Conservation (phyloP, 441 rosid genomes). For the Bocquillonia castaneifolia region DNA sequence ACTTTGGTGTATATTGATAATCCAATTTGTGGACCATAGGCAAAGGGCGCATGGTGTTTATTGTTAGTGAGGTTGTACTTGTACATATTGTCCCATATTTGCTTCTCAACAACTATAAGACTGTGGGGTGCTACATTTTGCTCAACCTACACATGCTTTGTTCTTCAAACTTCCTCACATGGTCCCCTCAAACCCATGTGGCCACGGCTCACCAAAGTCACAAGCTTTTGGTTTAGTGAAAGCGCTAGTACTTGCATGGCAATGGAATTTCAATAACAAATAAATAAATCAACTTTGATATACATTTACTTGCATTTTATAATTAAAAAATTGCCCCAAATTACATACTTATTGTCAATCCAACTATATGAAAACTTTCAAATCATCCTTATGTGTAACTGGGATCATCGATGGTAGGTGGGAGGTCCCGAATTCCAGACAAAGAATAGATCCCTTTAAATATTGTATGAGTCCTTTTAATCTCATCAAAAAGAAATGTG, state of each 20-base stretch:
- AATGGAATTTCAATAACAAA: background rate
- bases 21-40: constrained; percentile 10
- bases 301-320: no score
- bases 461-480: no score
- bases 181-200: constrained; percentile 25
- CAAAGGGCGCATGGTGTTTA: constrained; percentile 20
- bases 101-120: constrained; percentile 4
- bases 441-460: no score
- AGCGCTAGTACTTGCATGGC: background rate
- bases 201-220: constrained; percentile 21
- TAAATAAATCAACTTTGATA: no score
- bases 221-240: background rate
- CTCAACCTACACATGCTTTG: constrained; percentile 25
- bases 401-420: no score
- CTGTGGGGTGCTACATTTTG: constrained; percentile 20
- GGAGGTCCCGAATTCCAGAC: no score
- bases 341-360: no score
- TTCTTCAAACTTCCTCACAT: constrained; percentile 14
- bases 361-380: no score
- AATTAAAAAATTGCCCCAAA: no score
- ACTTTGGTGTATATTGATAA: background rate
- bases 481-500: no score
- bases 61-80: background rate
- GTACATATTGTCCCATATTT: background rate
- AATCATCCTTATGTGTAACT: no score